A percentile compares a stretch with the other conserved stretches of the same genome.
Evolutionary conservation across 228 moss, liverwort and hornwort species (phyloP).

Genomic region (Sphagnum magellanicum): DNA sequence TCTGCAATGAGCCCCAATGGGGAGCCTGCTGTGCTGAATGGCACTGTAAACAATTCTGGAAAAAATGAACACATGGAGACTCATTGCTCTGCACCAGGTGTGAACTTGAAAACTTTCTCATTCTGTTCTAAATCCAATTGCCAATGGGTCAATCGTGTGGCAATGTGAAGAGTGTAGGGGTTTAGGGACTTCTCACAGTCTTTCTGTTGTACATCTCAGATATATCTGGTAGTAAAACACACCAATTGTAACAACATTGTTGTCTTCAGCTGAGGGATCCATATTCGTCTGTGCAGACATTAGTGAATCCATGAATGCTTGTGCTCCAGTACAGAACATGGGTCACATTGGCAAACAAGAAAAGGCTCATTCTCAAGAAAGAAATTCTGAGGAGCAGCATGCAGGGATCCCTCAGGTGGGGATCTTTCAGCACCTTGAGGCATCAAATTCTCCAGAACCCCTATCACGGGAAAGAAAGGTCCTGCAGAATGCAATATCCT

Average conservation of each 20-base stretch:
- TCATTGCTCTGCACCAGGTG: background rate
- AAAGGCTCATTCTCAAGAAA: conserved; percentile 6
- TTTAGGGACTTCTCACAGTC: too few relatives aligned
- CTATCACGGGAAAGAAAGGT: conserved; percentile 48
- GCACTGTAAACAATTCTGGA: conserved; percentile 12
- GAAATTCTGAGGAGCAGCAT: conserved; percentile 22
- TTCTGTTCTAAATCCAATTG: background rate
- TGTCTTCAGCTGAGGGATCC: too few relatives aligned
- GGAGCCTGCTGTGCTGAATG: conserved; percentile 20
- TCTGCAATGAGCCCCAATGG: conserved; percentile 5
- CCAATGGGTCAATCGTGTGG: too few relatives aligned
- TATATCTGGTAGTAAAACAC: too few relatives aligned
- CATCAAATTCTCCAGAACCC: conserved; percentile 14
- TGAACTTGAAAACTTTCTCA: background rate
- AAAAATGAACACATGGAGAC: conserved; percentile 14
- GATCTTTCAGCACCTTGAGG: conserved; percentile 11
- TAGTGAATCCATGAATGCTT: background rate
- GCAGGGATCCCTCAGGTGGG: conserved; percentile 11
- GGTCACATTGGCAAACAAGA: conserved; percentile 11
- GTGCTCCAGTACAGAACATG: conserved; percentile 18
- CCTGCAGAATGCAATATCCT: conserved; percentile 60
- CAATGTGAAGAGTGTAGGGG: too few relatives aligned
- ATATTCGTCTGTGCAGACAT: conserved; percentile 17
- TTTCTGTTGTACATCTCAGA: too few relatives aligned
- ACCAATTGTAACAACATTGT: too few relatives aligned